Conservation (phyloP, 2,329 filamentous ascomycete species). For the Rosellinia necatrix region DNA sequence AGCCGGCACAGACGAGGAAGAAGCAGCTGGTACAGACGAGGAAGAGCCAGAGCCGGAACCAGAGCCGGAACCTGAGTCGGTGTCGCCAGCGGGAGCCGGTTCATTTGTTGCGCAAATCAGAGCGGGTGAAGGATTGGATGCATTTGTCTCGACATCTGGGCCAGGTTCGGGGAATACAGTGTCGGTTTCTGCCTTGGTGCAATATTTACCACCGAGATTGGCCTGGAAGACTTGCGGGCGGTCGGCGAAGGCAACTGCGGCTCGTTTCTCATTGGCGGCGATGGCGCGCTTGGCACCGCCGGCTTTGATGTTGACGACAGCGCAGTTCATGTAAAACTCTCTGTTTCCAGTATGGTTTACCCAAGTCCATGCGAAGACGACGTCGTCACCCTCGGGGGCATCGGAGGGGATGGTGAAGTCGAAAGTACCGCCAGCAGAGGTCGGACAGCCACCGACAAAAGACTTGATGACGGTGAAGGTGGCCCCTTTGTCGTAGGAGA, state of each 20-base stretch:
- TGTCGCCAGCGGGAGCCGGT: slow-evolving; percentile 28
- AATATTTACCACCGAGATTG: slow-evolving; percentile 64
- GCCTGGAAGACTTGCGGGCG: slow-evolving; percentile 74
- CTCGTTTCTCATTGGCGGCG: slow-evolving; percentile 38
- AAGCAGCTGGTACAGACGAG: too few species aligned
- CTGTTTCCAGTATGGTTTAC: slow-evolving; percentile 78
- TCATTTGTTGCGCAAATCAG: slow-evolving; percentile 37
- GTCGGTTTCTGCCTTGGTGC: slow-evolving; percentile 63
- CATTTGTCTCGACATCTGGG: slow-evolving; percentile 51
- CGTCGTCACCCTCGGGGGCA: slow-evolving; percentile 60
- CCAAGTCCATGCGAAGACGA: slow-evolving; percentile 77
- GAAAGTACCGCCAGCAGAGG: slow-evolving; percentile 54
- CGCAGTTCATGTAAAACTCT: slow-evolving; percentile 89
- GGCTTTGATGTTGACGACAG: slow-evolving; percentile 65
- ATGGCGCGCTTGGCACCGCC: slow-evolving; percentile 39
- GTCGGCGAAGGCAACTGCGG: slow-evolving; percentile 50
- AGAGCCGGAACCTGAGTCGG: slow-evolving; percentile 40
- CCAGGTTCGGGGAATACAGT: slow-evolving; percentile 71
- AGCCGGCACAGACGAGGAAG: slow-evolving; percentile 33
- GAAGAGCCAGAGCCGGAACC: slow-evolving; percentile 36
- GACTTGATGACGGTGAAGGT: slow-evolving; percentile 66
- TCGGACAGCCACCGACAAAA: slow-evolving; percentile 46
- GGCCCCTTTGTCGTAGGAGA: slow-evolving; percentile 73
- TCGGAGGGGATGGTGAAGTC: slow-evolving; percentile 69
- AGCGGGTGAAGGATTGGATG: slow-evolving; percentile 44